Evolutionary conservation across 1,139 yeast genomes (phyloP).

Genomic region (Hemisphaericaspora lyxosophila): DNA sequence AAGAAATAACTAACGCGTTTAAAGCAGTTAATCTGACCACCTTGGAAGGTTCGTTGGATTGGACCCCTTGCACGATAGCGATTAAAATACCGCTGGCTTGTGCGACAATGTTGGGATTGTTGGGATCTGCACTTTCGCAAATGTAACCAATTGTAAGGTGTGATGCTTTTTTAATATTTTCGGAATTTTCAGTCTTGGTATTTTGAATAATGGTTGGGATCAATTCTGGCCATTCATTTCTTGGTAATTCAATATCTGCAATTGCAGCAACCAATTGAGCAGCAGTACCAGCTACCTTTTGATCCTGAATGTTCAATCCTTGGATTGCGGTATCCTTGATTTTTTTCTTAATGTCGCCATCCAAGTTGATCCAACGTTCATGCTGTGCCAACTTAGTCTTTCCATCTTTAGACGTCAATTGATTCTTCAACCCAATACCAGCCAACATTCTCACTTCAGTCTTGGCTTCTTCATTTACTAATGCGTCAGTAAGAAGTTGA

Average conservation of each 20-base stretch:
- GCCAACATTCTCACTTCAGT: conserved; percentile 92
- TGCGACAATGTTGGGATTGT: conserved; percentile 71
- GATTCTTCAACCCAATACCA: conserved; percentile 83
- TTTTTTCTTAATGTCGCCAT: conserved; percentile 51
- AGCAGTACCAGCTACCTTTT: conserved; percentile 81
- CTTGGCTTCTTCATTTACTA: conserved; percentile 64
- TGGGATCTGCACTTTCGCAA: conserved; percentile 91
- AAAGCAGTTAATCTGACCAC: conserved; percentile 86
- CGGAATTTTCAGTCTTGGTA: conserved; percentile 76
- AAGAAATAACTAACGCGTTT: conserved; percentile 86
- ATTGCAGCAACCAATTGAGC: conserved; percentile 96
- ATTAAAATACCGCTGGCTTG: conserved; percentile 92
- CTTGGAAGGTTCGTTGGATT: conserved; percentile 69
- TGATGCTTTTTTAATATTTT: conserved; percentile 80
- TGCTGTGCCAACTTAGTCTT: conserved; percentile 52
- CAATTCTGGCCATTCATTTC: conserved; percentile 83
- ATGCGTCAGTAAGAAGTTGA: conserved; percentile 67
- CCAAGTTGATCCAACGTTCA: conserved; percentile 63
- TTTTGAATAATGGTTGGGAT: conserved; percentile 81
- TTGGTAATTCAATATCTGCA: conserved; percentile 91
- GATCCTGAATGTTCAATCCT: conserved; percentile 65
- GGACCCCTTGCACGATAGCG: conserved; percentile 96
- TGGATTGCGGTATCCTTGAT: conserved; percentile 68
- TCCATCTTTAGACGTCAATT: conserved; percentile 74
- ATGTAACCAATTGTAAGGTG: conserved; percentile 90